Evolutionary conservation across 805 yeast species (phyloP).

Genomic region (Wickerhamiella kurtzmanii): DNA sequence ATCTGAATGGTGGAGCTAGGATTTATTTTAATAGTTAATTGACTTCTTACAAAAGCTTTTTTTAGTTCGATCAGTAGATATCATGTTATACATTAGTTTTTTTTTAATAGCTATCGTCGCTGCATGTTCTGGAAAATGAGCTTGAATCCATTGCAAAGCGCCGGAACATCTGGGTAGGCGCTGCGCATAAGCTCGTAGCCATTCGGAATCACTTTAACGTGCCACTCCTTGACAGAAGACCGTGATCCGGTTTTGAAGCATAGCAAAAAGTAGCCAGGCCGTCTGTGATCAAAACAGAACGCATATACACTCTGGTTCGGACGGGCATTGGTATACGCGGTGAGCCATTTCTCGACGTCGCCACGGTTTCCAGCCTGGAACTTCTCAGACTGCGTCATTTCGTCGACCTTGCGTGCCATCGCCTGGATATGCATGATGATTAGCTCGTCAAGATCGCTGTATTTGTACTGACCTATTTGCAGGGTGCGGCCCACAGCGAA

Average conservation of each 20-base stretch:
- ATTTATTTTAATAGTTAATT: no score
- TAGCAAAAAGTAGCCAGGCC: slow-evolving; percentile 87
- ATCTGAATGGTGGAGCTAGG: no score
- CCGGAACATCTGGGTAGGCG: slow-evolving; percentile 77
- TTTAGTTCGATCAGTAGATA: no score
- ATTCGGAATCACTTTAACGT: slow-evolving; percentile 76
- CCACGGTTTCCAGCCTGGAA: slow-evolving; percentile 66
- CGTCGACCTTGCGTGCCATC: slow-evolving; percentile 68
- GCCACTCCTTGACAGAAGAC: slow-evolving; percentile 57
- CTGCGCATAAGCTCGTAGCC: slow-evolving; percentile 73
- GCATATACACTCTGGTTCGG: slow-evolving; percentile 82
- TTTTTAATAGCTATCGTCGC: neutral
- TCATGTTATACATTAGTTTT: neutral
- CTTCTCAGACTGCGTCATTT: slow-evolving; percentile 76
- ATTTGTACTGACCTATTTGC: slow-evolving; percentile 54
- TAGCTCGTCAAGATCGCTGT: slow-evolving; percentile 85
- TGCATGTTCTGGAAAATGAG: slow-evolving; percentile 26
- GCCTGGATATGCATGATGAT: slow-evolving; percentile 78
- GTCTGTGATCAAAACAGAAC: slow-evolving; percentile 76
- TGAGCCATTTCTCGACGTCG: slow-evolving; percentile 77
- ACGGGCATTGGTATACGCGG: slow-evolving; percentile 79
- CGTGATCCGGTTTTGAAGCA: slow-evolving; percentile 59
- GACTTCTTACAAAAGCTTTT: no score
- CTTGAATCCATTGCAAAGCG: slow-evolving; percentile 91
- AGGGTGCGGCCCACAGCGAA: slow-evolving; percentile 43